Evolutionary conservation across 1,284 basidiomycete genomes (phyloP).

Genomic region (Pholiota adiposa): DNA sequence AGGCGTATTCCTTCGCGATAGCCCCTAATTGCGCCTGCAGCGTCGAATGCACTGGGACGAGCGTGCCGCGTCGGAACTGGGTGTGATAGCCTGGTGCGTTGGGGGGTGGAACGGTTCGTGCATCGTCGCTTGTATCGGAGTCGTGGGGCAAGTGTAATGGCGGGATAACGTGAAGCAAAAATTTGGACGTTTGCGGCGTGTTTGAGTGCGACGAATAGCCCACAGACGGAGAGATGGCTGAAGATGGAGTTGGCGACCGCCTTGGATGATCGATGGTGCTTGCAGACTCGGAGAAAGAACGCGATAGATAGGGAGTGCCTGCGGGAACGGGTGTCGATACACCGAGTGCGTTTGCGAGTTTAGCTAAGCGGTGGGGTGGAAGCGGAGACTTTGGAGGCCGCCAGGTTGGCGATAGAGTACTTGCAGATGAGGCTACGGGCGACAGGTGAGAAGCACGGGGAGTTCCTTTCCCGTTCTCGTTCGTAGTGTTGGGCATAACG

Average conservation of each 20-base stretch:
- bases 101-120: conserved; percentile 53
- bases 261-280: conserved; percentile 39
- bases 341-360: conserved; percentile 81
- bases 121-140: conserved; percentile 44
- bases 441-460: conserved; percentile 31
- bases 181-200: conserved; percentile 57
- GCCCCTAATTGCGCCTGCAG: conserved; percentile 73
- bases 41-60: conserved; percentile 74
- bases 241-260: conserved; percentile 63
- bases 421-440: conserved; percentile 20
- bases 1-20: conserved; percentile 87
- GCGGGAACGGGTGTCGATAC: conserved; percentile 72
- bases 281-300: conserved; percentile 39
- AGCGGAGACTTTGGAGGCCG: conserved; percentile 69
- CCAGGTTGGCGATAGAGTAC: conserved; percentile 47
- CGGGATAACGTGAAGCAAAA: conserved; percentile 77
- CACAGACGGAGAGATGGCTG: conserved; percentile 29
- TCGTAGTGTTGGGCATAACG: conserved; percentile 26
- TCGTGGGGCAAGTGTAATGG: conserved; percentile 70
- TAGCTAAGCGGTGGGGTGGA: conserved; percentile 74
- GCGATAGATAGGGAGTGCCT: conserved; percentile 38
- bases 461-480: conserved; percentile 27
- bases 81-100: conserved; percentile 74
- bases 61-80: conserved; percentile 75
- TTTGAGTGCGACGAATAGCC: conserved; percentile 32